Evolutionary conservation across 176 grass and related monocot species (phyloP).

Genomic region (Melocanna baccifera): DNA sequence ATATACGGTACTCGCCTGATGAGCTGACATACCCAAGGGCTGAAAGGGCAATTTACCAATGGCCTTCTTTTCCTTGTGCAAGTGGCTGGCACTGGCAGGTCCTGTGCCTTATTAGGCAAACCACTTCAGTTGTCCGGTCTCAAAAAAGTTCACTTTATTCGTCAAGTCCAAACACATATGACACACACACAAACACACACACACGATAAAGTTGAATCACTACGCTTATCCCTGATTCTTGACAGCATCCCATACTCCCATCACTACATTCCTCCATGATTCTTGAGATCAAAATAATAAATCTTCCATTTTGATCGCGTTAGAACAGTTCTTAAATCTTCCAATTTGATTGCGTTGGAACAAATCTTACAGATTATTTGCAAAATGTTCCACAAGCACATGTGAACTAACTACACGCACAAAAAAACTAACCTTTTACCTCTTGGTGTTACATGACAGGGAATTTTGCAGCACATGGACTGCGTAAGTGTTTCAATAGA

Average conservation of each 20-base stretch:
- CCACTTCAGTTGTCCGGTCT: not conserved
- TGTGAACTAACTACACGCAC: not conserved
- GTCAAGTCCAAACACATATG: not conserved
- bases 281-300: not conserved
- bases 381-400: not conserved
- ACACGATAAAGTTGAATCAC: not conserved
- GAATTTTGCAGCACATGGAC: not conserved
- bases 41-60: not conserved
- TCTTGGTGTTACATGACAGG: slow-evolving; percentile 19
- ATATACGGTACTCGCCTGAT: not conserved
- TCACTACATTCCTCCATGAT: not conserved
- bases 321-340: not conserved
- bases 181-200: too few species aligned
- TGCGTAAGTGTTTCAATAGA: not conserved
- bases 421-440: not conserved
- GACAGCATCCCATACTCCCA: not conserved
- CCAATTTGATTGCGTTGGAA: not conserved
- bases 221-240: not conserved
- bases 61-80: not conserved
- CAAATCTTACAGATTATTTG: slow-evolving; percentile 28
- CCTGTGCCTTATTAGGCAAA: not conserved
- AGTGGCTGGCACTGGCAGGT: not conserved
- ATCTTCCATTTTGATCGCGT: not conserved
- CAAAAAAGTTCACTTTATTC: not conserved
- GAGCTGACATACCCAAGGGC: not conserved